Conservation (phyloP, 345 rosid genomes). For the Raphanus raphanistrum region DNA sequence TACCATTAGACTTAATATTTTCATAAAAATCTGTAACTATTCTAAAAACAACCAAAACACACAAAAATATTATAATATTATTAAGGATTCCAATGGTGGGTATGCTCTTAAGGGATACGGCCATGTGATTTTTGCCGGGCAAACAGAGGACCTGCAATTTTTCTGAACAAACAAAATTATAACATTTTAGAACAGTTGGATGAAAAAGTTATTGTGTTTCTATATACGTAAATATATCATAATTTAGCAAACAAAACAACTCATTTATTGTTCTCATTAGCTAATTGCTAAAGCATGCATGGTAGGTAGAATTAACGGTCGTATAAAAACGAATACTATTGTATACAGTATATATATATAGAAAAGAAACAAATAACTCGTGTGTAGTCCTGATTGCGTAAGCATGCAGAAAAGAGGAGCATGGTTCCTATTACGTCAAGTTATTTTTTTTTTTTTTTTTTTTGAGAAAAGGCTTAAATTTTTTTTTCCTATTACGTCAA, state of each 20-base stretch:
- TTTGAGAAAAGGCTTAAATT: too few relatives aligned
- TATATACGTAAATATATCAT: not conserved
- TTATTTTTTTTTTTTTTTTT: not conserved
- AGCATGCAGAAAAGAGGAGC: not conserved
- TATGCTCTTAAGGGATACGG: not conserved
- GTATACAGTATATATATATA: not conserved
- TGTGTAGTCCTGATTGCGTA: not conserved
- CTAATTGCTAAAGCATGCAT: conserved; percentile 12
- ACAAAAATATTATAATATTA: too few relatives aligned
- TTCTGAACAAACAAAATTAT: not conserved
- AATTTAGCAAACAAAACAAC: not conserved
- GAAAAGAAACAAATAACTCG: not conserved
- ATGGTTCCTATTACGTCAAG: not conserved
- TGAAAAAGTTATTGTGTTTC: not conserved
- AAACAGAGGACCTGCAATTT: not conserved
- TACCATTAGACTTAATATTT: too few relatives aligned
- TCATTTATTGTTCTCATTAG: conserved; percentile 1
- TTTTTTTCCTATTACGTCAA: not conserved
- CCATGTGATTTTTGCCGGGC: not conserved
- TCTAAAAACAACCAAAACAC: too few relatives aligned
- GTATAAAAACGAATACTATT: not conserved
- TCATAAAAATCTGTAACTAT: too few relatives aligned
- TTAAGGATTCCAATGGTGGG: too few relatives aligned
- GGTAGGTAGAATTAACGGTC: conserved; percentile 4
- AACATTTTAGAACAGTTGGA: conserved; percentile 6